Evolutionary conservation across 768 basidiomycete species (phyloP).

Genomic region (Nidularia sp.): DNA sequence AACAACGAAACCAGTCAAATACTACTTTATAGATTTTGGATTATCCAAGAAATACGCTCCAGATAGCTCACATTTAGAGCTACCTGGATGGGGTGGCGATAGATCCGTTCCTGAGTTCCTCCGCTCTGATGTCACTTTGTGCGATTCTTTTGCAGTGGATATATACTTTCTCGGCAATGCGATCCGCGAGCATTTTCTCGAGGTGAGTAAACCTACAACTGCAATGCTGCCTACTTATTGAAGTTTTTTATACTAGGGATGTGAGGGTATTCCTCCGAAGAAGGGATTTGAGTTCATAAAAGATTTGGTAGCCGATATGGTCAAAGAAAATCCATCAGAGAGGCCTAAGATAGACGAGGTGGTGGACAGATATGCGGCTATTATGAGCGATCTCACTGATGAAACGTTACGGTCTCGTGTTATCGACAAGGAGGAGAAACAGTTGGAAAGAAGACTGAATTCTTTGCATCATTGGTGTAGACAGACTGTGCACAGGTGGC

Average conservation of each 20-base stretch:
- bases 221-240: neutral
- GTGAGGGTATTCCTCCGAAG: too few relatives aligned
- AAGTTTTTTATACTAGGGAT: neutral
- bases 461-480: too few relatives aligned
- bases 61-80: slow-evolving; percentile 14
- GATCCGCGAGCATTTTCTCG: slow-evolving; percentile 13
- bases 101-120: slow-evolving; percentile 30
- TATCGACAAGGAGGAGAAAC: too few relatives aligned
- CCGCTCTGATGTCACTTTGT: slow-evolving; percentile 7
- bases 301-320: slow-evolving; percentile 12
- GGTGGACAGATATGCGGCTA: slow-evolving; percentile 14
- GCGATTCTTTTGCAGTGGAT: slow-evolving; percentile 29
- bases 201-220: slow-evolving; percentile 5
- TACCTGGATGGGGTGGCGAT: slow-evolving; percentile 31
- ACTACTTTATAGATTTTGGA: neutral
- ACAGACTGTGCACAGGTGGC: too few relatives aligned
- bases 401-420: slow-evolving; percentile 20
- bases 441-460: too few relatives aligned
- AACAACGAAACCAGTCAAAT: neutral
- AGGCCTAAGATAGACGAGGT: slow-evolving; percentile 28
- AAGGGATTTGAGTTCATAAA: slow-evolving; percentile 14
- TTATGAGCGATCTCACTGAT: slow-evolving; percentile 11
- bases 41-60: neutral
- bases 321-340: slow-evolving; percentile 18
- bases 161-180: slow-evolving; percentile 31